Base-by-base conservation (phyloP, 1,284 basidiomycete species). In the Fomitopsis pinicola region DNA sequence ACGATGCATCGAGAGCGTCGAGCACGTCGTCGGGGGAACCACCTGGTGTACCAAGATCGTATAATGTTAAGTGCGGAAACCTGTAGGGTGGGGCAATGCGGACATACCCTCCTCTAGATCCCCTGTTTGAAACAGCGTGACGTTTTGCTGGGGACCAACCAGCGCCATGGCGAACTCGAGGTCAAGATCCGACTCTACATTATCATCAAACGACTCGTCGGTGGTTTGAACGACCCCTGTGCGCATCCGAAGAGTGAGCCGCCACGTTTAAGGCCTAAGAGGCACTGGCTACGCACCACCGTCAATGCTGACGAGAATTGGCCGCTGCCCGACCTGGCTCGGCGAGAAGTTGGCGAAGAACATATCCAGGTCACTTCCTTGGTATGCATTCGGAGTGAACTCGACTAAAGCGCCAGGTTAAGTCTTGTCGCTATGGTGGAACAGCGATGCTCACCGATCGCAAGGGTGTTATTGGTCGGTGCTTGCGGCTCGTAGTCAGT, bases 141-240 rank as follows among this genome's bases (percentile, higher is more conserved):
- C 74, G 17, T 68, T 62, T 55, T 79, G 75, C 17, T 66, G 67
- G 14, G 70, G 67, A 14, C 60, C 63, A 5, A 79, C 76, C 19
- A 77, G 72, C 45, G 72, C 68, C 78, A 75, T 75, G 17, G 66
- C 68, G 59, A 76, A 76, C 57, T 77, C 68, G 2, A 83, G 66
- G 66, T 82, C 81, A 10, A 82, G 70, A 63, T 81, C 76, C 10
- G 78, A 76, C 68, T 83, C 81, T 40, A 76, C 79, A 61, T 80
- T 80, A 68, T 73, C 76, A 28, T 74, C 70, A 63, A 81, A 79
- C 19, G 44, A 69, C 58, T 72, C 63, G 14, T 69, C 17, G 3
- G 66, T 60, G 0, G 72, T 68, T 59, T 71, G 75, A 22, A 68
- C 62, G 26, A 68, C 40, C 42, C 73, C 73, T 73, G 57, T 65